Evolutionary conservation across 1,139 yeast genomes (phyloP), one percentile per base, ranked within the genome.

Genomic region (Yamadazyma dendronema): DNA sequence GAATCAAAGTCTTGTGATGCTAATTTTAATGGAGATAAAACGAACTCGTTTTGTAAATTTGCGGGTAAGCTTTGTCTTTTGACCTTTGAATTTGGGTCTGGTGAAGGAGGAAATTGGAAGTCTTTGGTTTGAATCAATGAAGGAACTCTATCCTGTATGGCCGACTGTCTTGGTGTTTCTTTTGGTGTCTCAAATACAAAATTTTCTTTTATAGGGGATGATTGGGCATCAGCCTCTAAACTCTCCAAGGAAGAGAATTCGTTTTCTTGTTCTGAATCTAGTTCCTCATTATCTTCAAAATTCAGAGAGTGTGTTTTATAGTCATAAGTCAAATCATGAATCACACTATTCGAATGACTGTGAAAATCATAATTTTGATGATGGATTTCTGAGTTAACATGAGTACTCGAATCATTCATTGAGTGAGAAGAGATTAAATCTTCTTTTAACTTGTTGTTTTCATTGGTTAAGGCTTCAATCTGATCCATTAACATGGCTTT

Each of bases 401-500:
- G 38, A 17, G 39, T 47, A 39, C 15, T 43, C 36, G 27, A 46
- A 40, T 29, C 38, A n/a, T n/a, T n/a, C 22, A 19, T 19, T 7
- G 22, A 19, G 31, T 17, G 29, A 26, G 25, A n/a, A 23, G 35
- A 19, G 30, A 40, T 34, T 21, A 56, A 57, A 23, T 52, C 50
- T 19, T 41, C 34, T 35, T 31, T 49, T 28, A 39, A 52, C 30
- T 61, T 58, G 27, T 60, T 61, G 41, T 65, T 67, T 45, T 72
- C 69, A 39, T 62, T 64, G 30, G 74, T 63, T 44, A 76, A 59
- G 48, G 59, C 61, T 49, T 77, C 83, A 31, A 77, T 62, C 56
- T 77, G 81, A 47, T 76, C 81, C 41, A 77, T 74, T 36, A 77
- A 67, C 30, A 73, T 63, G 43, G 74, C 56, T 45, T 76, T 77